A percentile compares a stretch with the other conserved stretches of the same genome.
These are phyloP conservation scores for Pyronema domesticum DNA, from an alignment of 495 filamentous ascomycete genomes.

Conservation along the genomic window DNA sequence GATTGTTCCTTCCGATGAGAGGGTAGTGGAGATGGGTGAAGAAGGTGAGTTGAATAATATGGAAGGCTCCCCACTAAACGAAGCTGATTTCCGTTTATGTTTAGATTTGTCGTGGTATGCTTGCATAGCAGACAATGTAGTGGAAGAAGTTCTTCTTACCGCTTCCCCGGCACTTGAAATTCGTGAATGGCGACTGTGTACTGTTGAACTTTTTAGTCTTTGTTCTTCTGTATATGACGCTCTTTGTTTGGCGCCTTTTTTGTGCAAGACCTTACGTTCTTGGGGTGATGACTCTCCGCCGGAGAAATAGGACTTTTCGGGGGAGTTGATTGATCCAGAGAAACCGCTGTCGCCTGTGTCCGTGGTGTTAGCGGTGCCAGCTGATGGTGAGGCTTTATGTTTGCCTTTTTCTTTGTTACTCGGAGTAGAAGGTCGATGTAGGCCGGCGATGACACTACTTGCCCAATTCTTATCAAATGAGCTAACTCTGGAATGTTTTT, in stretches of 20 bases:
- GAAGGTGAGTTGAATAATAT: no score
- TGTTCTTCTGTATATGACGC: constrained; percentile 54
- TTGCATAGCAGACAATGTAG: constrained; percentile 18
- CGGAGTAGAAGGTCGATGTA: constrained; percentile 30
- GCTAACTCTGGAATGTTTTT: constrained; percentile 13
- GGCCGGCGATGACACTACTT: constrained; percentile 5
- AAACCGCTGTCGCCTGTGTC: constrained; percentile 24
- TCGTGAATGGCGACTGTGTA: constrained; percentile 53
- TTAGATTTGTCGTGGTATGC: constrained; percentile 24
- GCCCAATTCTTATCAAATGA: constrained; percentile 81
- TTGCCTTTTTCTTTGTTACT: constrained; percentile 24
- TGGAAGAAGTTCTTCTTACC: constrained; percentile 12
- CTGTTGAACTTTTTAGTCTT: constrained; percentile 39
- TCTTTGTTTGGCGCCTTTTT: constrained; percentile 52
- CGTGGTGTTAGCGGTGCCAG: constrained; percentile 22
- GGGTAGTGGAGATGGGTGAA: no score
- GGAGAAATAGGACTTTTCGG: constrained; percentile 84
- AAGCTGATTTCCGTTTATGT: constrained; percentile 14
- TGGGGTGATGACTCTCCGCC: constrained; percentile 66
- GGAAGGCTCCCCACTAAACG: constrained; percentile 6
- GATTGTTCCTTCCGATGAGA: no score
- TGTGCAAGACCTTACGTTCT: constrained; percentile 59
- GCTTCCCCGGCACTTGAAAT: constrained; percentile 47
- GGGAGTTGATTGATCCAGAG: constrained; percentile 18
- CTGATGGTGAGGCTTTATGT: constrained; percentile 13